phyloP scores from a whole-genome alignment of 306 rosid species.

The Canavalia gladiata region DNA sequence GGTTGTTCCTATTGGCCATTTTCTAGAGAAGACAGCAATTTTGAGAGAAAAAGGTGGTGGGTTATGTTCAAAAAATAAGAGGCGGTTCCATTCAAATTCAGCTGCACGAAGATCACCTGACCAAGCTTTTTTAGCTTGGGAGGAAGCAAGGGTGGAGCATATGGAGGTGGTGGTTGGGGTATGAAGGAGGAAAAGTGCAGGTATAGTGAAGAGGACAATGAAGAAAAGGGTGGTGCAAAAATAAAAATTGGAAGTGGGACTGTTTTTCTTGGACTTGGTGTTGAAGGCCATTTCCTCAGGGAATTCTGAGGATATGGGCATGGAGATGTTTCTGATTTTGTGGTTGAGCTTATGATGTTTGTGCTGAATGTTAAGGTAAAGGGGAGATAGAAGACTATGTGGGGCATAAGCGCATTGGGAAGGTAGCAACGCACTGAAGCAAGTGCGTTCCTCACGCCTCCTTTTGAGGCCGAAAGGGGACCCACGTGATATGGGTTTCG shows the following conservation, averaged over 20 bases:
- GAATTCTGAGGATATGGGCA: conserved; percentile 40
- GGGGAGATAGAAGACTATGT: not conserved
- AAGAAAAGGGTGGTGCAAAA: conserved; percentile 80
- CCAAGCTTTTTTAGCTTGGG: conserved; percentile 54
- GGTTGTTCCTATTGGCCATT: conserved; percentile 79
- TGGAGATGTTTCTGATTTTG: conserved; percentile 29
- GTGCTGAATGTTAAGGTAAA: conserved; percentile 11
- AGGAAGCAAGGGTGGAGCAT: conserved; percentile 58
- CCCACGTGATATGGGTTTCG: conserved; percentile 42
- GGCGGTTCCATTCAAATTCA: conserved; percentile 81
- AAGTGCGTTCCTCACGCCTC: conserved; percentile 69
- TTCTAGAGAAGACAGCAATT: conserved; percentile 85
- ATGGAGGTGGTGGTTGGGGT: conserved; percentile 65
- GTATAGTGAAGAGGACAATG: conserved; percentile 73
- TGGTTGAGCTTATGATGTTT: conserved; percentile 27
- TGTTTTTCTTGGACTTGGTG: conserved; percentile 59
- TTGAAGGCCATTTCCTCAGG: conserved; percentile 63
- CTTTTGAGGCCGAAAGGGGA: conserved; percentile 35
- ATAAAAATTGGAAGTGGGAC: conserved; percentile 56
- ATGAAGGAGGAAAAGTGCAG: conserved; percentile 66
- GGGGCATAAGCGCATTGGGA: not conserved
- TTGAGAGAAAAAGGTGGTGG: conserved; percentile 61
- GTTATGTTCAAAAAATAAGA: conserved; percentile 48
- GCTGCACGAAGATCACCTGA: conserved; percentile 73
- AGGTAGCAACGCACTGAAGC: conserved; percentile 45